Evolutionary conservation across 495 filamentous ascomycete genomes (phyloP).

Genomic region (Neurospora pannonica): DNA sequence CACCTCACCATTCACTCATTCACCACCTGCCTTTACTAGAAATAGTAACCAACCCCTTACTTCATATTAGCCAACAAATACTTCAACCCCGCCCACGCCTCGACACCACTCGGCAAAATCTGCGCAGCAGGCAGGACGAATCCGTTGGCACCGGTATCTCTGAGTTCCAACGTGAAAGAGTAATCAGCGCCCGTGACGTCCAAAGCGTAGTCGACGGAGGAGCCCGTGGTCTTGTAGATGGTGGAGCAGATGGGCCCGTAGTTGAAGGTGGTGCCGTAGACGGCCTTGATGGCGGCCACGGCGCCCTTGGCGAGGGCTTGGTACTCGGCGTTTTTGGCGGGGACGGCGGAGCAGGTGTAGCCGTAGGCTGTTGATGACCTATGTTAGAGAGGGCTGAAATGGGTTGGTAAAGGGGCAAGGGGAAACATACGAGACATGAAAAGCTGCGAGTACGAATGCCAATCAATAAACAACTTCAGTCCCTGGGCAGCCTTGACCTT

Average conservation of each 20-base stretch:
- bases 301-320: conserved; percentile 27
- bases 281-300: conserved; percentile 32
- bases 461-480: conserved; percentile 52
- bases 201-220: conserved; percentile 44
- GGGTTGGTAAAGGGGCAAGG: too few species aligned
- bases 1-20: too few species aligned
- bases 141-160: conserved; percentile 32
- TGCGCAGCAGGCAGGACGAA: conserved; percentile 49
- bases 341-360: conserved; percentile 27
- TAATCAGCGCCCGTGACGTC: conserved; percentile 43
- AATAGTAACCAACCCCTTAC: too few species aligned
- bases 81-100: conserved; percentile 46
- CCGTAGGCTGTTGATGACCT: conserved; percentile 31
- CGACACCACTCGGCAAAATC: conserved; percentile 41
- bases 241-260: conserved; percentile 50
- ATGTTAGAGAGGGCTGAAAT: too few species aligned
- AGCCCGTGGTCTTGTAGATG: conserved; percentile 50
- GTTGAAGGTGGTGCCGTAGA: conserved; percentile 38
- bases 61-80: conserved; percentile 42
- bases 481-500: conserved; percentile 31
- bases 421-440: conserved; percentile 26
- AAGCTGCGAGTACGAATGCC: conserved; percentile 49
- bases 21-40: too few species aligned
- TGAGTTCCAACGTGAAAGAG: conserved; percentile 47
- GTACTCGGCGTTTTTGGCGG: conserved; percentile 39